Percentiles rank a stretch among this genome's conserved stretches.
These are phyloP conservation scores for Venturia asperata DNA, from an alignment of 2,329 filamentous ascomycete species.

Conservation along the genomic window DNA sequence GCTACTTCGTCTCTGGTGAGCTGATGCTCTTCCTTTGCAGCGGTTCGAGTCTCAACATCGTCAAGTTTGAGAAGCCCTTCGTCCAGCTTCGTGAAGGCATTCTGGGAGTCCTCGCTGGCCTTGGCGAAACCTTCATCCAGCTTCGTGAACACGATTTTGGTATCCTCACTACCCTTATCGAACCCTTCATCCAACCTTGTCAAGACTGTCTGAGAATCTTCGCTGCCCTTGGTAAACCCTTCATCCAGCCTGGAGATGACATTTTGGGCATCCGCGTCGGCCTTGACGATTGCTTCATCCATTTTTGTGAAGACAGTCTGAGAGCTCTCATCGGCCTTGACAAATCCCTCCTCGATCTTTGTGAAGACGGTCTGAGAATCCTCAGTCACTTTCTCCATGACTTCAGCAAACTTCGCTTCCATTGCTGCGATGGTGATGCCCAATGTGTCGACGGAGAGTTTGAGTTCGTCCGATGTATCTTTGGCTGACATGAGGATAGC, in stretches of 20 bases:
- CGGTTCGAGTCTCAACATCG: conserved; percentile 57
- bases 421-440: conserved; percentile 52
- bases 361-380: conserved; percentile 82
- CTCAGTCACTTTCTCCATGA: conserved; percentile 77
- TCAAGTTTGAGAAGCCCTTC: conserved; percentile 60
- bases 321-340: conserved; percentile 37
- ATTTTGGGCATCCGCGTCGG: conserved; percentile 75
- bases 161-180: conserved; percentile 81
- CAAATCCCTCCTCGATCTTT: conserved; percentile 70
- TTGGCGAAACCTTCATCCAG: conserved; percentile 73
- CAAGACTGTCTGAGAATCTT: conserved; percentile 77
- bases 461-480: conserved; percentile 77
- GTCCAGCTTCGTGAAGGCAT: conserved; percentile 75
- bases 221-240: conserved; percentile 71
- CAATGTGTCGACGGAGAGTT: conserved; percentile 76
- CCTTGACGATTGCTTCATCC: conserved; percentile 62
- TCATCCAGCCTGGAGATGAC: conserved; percentile 52
- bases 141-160: conserved; percentile 74
- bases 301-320: conserved; percentile 63
- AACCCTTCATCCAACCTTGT: conserved; percentile 68
- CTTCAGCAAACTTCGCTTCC: conserved; percentile 62
- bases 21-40: conserved; percentile 71
- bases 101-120: conserved; percentile 47
- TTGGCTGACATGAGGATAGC: conserved; percentile 69
- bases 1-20: conserved; percentile 75